Percentiles rank a stretch among this genome's conserved stretches.
These are phyloP conservation scores for Gossypioides kirkii DNA, from an alignment of 345 rosid species.

Conservation along the genomic window DNA sequence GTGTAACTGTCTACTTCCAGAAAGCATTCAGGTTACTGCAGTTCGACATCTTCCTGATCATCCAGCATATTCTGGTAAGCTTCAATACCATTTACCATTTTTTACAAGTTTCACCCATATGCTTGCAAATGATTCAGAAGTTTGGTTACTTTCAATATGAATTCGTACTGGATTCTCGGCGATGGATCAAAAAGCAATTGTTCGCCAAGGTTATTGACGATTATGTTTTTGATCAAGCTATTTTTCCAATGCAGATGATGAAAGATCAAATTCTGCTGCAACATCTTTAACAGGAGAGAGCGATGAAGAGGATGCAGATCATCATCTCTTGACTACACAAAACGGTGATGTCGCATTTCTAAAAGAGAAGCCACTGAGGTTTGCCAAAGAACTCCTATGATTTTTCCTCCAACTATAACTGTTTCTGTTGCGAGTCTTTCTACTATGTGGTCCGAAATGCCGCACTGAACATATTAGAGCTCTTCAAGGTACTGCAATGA, in stretches of 20 bases:
- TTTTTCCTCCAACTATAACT: conserved; percentile 7
- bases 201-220: neutral
- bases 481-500: conserved; percentile 3
- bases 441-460: neutral
- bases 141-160: neutral
- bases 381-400: conserved; percentile 51
- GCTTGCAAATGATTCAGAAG: conserved; percentile 1
- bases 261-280: conserved; percentile 47
- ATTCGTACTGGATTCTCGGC: neutral
- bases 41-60: conserved; percentile 78
- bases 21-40: conserved; percentile 75
- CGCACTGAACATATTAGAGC: neutral
- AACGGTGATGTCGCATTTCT: conserved; percentile 62
- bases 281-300: conserved; percentile 52
- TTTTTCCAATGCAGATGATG: conserved; percentile 38
- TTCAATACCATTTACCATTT: neutral
- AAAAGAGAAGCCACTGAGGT: conserved; percentile 59
- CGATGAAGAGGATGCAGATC: conserved; percentile 64
- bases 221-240: neutral
- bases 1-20: conserved; percentile 90
- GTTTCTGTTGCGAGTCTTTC: conserved; percentile 4
- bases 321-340: conserved; percentile 54
- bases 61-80: conserved; percentile 66
- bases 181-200: neutral
- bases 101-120: neutral